phyloP scores from a whole-genome alignment of 2,329 filamentous ascomycete genomes.

The Ophiostoma sp. region DNA sequence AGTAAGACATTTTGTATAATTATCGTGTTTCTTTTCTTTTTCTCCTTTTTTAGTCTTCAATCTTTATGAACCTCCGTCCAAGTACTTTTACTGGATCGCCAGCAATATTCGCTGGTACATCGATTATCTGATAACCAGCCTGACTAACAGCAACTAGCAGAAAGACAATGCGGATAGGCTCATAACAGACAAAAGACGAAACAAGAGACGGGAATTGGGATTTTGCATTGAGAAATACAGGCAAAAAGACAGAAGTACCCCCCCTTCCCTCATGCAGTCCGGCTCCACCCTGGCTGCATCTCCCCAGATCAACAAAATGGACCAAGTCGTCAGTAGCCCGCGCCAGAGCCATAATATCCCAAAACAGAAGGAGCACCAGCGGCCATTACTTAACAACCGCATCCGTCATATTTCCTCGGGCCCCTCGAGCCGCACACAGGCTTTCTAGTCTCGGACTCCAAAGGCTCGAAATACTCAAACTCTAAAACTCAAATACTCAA shows the following conservation, averaged over 20 bases:
- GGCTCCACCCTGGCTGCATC: slow-evolving; percentile 17
- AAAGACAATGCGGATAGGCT: neutral
- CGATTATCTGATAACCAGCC: too few species aligned
- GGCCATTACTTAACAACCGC: slow-evolving; percentile 8
- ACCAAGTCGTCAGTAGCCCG: neutral
- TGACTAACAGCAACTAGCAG: neutral
- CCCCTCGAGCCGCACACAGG: neutral
- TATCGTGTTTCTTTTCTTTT: neutral
- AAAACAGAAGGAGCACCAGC: neutral
- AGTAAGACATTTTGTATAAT: neutral
- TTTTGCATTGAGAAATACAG: too few species aligned
- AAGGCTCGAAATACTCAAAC: neutral
- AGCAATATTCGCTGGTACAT: neutral
- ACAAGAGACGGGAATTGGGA: neutral
- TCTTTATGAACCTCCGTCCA: neutral
- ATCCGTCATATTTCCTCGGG: neutral
- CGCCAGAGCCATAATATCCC: neutral
- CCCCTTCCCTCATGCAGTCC: slow-evolving; percentile 11
- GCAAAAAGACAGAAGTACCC: neutral
- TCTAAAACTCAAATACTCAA: neutral
- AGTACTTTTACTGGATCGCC: neutral
- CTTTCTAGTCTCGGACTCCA: neutral
- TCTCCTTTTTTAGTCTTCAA: neutral
- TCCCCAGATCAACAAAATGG: slow-evolving; percentile 14
- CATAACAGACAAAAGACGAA: neutral